Evolutionary conservation across 108 stramenopile species (phyloP).

Genomic region (Fistulifera pelliculosa): DNA sequence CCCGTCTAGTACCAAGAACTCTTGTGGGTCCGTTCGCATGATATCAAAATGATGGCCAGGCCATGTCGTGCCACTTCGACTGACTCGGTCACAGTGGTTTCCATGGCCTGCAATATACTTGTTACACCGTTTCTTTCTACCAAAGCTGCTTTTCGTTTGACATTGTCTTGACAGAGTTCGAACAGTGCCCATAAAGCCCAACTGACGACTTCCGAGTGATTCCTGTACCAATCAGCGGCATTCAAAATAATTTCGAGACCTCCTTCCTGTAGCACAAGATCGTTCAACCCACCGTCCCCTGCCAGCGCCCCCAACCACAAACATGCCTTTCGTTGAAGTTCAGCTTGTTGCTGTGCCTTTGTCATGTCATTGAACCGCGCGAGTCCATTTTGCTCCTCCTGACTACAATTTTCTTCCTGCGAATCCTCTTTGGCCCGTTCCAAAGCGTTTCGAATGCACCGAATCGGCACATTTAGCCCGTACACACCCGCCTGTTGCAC

Average conservation of each 20-base stretch:
- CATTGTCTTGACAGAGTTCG: conserved; percentile 34
- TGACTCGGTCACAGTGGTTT: conserved; percentile 21
- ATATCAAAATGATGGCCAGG: conserved; percentile 47
- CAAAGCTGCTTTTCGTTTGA: conserved; percentile 24
- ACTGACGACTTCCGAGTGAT: conserved; percentile 41
- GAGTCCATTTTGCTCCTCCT: conserved; percentile 2
- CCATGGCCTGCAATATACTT: conserved; percentile 25
- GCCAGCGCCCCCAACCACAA: conserved; percentile 41
- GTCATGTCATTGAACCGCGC: conserved; percentile 6
- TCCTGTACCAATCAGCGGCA: conserved; percentile 43
- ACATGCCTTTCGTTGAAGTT: conserved; percentile 41
- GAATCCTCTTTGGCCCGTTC: conserved; percentile 23
- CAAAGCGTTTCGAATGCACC: conserved; percentile 16
- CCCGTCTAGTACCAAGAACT: conserved; percentile 6
- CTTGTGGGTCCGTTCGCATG: conserved; percentile 17
- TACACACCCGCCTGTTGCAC: conserved; percentile 25
- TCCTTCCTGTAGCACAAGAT: conserved; percentile 30
- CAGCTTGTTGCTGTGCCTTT: conserved; percentile 29
- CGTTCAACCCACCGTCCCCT: conserved; percentile 21
- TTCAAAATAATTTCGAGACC: conserved; percentile 35
- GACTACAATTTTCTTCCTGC: neutral
- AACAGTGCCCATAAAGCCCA: conserved; percentile 58
- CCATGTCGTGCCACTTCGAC: conserved; percentile 47
- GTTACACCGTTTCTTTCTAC: conserved; percentile 28
- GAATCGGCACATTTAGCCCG: conserved; percentile 33